A percentile compares a stretch with the other conserved stretches of the same genome.
phyloP scores from a whole-genome alignment of 495 filamentous ascomycete species.

The Elaphomyces granulatus region DNA sequence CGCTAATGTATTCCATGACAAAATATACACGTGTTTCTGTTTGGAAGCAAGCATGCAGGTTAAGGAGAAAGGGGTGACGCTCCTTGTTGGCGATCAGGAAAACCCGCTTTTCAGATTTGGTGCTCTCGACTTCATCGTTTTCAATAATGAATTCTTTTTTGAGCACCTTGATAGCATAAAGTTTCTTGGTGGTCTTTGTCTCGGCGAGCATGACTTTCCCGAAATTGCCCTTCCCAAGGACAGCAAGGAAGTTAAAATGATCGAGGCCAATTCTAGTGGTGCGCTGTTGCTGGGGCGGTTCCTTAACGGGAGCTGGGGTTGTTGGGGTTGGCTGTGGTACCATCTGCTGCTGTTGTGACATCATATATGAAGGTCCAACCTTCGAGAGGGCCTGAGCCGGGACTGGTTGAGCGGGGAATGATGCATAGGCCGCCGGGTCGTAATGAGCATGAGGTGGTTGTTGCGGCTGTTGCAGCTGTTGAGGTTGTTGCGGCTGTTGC shows the following conservation, averaged over 20 bases:
- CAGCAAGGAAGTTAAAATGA: slow-evolving; percentile 98
- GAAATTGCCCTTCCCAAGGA: slow-evolving; percentile 98
- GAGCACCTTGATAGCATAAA: slow-evolving; percentile 97
- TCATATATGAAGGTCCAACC: slow-evolving; percentile 16
- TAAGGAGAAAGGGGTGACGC: slow-evolving; percentile 90
- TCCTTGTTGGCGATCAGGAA: slow-evolving; percentile 97
- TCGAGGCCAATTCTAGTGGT: slow-evolving; percentile 82
- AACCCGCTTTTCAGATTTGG: slow-evolving; percentile 91
- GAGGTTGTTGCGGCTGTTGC: too few relatives aligned
- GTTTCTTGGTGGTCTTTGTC: slow-evolving; percentile 76
- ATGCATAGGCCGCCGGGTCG: slow-evolving; percentile 57
- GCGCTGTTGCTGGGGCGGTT: slow-evolving; percentile 46
- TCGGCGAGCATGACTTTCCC: slow-evolving; percentile 99
- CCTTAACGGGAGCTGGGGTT: slow-evolving; percentile 27
- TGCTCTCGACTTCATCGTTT: slow-evolving; percentile 99
- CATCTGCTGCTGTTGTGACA: slow-evolving; percentile 31
- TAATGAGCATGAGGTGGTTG: slow-evolving; percentile 51
- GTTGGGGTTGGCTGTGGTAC: slow-evolving; percentile 16
- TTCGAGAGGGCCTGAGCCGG: slow-evolving; percentile 6
- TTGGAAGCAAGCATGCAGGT: slow-evolving; percentile 96
- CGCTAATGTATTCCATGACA: slow-evolving; percentile 99
- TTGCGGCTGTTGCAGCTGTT: slow-evolving; percentile 30
- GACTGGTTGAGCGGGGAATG: slow-evolving; percentile 29
- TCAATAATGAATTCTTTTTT: slow-evolving; percentile 99
- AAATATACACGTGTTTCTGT: slow-evolving; percentile 98